These are phyloP conservation scores for Candida nitratophila DNA, from an alignment of 805 yeast species.

Conservation along the genomic window DNA sequence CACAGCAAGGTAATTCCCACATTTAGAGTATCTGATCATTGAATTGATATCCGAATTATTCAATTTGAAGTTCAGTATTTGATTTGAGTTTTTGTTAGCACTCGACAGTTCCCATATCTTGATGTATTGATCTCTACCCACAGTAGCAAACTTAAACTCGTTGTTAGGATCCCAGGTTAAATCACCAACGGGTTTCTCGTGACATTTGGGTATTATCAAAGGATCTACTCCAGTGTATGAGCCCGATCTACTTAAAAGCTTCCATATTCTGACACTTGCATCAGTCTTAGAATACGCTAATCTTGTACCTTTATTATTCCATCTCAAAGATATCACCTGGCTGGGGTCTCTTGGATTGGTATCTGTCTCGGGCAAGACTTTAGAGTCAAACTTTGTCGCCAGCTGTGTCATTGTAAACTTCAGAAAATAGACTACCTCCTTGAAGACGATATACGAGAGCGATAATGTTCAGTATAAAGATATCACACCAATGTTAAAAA, in stretches of 20 bases:
- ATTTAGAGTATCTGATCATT: constrained; percentile 29
- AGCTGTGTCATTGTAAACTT: neutral
- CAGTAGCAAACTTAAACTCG: constrained; percentile 36
- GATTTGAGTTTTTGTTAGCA: constrained; percentile 20
- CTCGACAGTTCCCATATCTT: constrained; percentile 36
- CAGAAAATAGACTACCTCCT: too few species aligned
- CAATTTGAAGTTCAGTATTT: constrained; percentile 9
- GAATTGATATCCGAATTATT: constrained; percentile 6
- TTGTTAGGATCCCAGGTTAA: constrained; percentile 39
- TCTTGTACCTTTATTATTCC: constrained; percentile 36
- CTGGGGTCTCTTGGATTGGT: constrained; percentile 3
- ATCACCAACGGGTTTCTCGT: constrained; percentile 32
- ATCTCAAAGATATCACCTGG: constrained; percentile 30
- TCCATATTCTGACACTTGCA: constrained; percentile 34
- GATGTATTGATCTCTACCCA: constrained; percentile 34
- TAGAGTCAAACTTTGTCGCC: neutral
- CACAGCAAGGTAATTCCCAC: constrained; percentile 33
- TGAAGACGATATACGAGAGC: too few species aligned
- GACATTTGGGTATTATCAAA: constrained; percentile 31
- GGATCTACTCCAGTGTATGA: neutral
- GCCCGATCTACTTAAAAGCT: constrained; percentile 9
- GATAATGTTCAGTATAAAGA: too few species aligned
- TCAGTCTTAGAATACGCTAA: constrained; percentile 38
- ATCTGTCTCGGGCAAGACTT: neutral
- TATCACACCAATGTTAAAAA: too few species aligned